Evolutionary conservation across 2,329 filamentous ascomycete species (phyloP).

Genomic region (Plenodomus biglobosus): DNA sequence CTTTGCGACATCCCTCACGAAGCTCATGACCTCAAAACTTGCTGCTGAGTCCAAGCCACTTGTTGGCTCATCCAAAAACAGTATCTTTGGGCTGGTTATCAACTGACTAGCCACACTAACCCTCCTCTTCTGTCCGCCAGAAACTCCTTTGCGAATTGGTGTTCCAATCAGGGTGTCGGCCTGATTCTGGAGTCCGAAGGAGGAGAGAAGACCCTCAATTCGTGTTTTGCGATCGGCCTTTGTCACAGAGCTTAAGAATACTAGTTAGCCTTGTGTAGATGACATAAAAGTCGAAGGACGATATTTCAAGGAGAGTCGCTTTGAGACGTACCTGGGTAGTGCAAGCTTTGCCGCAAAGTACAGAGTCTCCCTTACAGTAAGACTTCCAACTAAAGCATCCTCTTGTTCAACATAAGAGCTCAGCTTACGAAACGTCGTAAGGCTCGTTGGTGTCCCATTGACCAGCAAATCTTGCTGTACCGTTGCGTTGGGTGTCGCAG

Average conservation of each 20-base stretch:
- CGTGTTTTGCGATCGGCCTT: conserved; percentile 62
- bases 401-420: conserved; percentile 85
- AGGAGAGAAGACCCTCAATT: conserved; percentile 66
- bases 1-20: conserved; percentile 66
- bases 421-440: conserved; percentile 62
- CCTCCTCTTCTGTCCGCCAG: conserved; percentile 80
- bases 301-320: background rate
- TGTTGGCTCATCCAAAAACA: conserved; percentile 84
- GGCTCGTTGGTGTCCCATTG: conserved; percentile 62
- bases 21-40: conserved; percentile 74
- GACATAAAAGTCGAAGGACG: background rate
- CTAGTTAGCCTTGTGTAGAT: conserved; percentile 10
- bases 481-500: conserved; percentile 55
- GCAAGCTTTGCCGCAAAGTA: conserved; percentile 73
- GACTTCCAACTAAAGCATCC: conserved; percentile 76
- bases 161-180: conserved; percentile 75
- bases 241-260: conserved; percentile 47
- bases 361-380: conserved; percentile 79
- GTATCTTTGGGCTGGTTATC: conserved; percentile 75
- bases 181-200: conserved; percentile 73
- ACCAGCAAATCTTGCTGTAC: conserved; percentile 59
- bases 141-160: conserved; percentile 78
- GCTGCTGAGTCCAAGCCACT: conserved; percentile 79
- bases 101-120: conserved; percentile 79
- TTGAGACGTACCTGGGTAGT: conserved; percentile 45